Conservation (phyloP, 192 early-diverging fungal species). For the Backusella circina region DNA sequence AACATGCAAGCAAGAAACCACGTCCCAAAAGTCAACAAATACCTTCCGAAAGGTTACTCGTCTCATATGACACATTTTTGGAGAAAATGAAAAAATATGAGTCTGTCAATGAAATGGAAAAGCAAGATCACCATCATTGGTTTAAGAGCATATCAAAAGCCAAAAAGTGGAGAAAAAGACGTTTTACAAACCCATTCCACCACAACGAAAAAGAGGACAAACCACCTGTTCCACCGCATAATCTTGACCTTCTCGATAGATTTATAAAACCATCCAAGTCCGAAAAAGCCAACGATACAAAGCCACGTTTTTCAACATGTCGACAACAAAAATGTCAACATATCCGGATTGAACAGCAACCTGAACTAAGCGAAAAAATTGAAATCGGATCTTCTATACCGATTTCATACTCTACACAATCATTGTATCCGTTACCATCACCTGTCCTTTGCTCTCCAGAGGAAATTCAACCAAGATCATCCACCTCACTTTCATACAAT, state of each 20-base stretch:
- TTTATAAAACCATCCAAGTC: background rate
- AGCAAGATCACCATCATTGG: background rate
- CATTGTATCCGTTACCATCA: background rate
- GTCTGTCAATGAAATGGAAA: background rate
- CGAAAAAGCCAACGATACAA: background rate
- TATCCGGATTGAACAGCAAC: background rate
- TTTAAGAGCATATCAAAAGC: background rate
- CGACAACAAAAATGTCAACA: background rate
- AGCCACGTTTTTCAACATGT: background rate
- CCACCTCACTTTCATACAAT: background rate
- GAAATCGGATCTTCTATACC: background rate
- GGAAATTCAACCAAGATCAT: background rate
- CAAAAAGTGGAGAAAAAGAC: background rate
- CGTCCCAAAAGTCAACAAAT: background rate
- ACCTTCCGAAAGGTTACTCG: background rate
- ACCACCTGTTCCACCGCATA: background rate
- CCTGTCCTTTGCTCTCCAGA: background rate
- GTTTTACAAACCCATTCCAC: background rate
- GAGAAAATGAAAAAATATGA: background rate
- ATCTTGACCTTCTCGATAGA: background rate
- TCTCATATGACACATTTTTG: background rate
- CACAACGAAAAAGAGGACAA: background rate
- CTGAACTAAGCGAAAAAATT: background rate
- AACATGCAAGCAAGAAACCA: background rate
- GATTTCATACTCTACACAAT: background rate